Evolutionary conservation across 1,284 basidiomycete species (phyloP).

Genomic region (Puccinia novopanici): DNA sequence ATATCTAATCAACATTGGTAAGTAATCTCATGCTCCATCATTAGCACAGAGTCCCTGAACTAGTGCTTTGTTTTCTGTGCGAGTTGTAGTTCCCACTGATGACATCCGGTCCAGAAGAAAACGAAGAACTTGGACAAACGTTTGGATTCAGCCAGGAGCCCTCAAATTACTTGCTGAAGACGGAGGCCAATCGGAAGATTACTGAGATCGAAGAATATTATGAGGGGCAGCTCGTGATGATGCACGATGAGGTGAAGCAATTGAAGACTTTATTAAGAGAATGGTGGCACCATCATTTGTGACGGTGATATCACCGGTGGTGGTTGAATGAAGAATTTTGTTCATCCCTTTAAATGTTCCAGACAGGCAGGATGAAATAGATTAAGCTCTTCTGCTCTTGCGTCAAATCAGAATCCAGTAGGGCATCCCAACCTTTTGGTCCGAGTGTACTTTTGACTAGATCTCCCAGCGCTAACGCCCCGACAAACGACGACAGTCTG

Average conservation of each 20-base stretch:
- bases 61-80: too few relatives aligned
- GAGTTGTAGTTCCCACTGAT: background rate
- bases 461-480: slow-evolving; percentile 92
- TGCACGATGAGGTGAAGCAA: background rate
- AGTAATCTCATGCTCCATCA: too few relatives aligned
- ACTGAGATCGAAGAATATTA: background rate
- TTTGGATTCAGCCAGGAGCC: background rate
- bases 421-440: slow-evolving; percentile 70
- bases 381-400: background rate
- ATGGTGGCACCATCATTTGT: slow-evolving; percentile 99
- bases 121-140: too few relatives aligned
- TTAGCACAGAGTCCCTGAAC: too few relatives aligned
- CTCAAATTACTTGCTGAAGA: background rate
- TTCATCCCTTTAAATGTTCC: slow-evolving; percentile 66
- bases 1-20: too few relatives aligned
- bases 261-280: slow-evolving; percentile 60
- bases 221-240: background rate
- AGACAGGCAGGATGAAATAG: background rate
- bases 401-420: background rate
- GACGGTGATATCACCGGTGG: slow-evolving; percentile 89
- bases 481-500: slow-evolving; percentile 95
- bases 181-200: slow-evolving; percentile 58
- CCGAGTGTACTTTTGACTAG: slow-evolving; percentile 97
- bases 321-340: slow-evolving; percentile 88
- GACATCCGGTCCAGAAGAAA: background rate